phyloP scores from a whole-genome alignment of 164 flowering plant genomes.

The Berberis thunbergii region DNA sequence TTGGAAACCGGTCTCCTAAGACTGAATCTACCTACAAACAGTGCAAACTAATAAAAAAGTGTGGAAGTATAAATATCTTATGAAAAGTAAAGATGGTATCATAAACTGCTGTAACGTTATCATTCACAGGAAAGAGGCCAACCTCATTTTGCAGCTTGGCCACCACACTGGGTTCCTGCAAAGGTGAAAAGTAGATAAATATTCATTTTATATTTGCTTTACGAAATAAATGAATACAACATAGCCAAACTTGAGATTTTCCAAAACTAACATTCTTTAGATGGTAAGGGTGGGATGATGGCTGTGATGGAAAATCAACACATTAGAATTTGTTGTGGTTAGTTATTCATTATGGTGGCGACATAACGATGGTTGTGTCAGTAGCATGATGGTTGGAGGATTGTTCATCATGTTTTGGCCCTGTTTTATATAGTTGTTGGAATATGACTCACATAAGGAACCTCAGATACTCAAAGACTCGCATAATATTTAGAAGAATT shows the following conservation, averaged over 20 bases:
- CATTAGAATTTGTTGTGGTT: neutral
- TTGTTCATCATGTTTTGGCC: neutral
- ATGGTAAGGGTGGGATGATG: neutral
- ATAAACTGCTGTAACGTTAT: too few species aligned
- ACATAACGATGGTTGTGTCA: neutral
- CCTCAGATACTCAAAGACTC: too few species aligned
- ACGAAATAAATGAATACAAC: too few species aligned
- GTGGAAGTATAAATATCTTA: neutral
- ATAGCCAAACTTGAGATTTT: too few species aligned
- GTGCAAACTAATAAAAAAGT: conserved; percentile 3
- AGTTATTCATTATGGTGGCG: neutral
- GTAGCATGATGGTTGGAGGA: neutral
- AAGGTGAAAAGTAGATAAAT: conserved; percentile 1
- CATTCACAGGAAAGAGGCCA: neutral
- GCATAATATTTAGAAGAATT: too few species aligned
- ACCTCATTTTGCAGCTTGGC: conserved; percentile 94
- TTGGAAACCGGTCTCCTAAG: conserved; percentile 81
- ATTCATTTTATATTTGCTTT: neutral
- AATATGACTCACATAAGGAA: neutral
- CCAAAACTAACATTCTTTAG: too few species aligned
- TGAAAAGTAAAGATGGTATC: too few species aligned
- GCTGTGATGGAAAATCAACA: neutral
- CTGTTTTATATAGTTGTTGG: neutral
- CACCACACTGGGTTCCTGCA: conserved; percentile 80
- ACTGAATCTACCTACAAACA: conserved; percentile 68